These are phyloP conservation scores for Tylopilus subfusipes DNA, from an alignment of 768 basidiomycete genomes.

Conservation along the genomic window DNA sequence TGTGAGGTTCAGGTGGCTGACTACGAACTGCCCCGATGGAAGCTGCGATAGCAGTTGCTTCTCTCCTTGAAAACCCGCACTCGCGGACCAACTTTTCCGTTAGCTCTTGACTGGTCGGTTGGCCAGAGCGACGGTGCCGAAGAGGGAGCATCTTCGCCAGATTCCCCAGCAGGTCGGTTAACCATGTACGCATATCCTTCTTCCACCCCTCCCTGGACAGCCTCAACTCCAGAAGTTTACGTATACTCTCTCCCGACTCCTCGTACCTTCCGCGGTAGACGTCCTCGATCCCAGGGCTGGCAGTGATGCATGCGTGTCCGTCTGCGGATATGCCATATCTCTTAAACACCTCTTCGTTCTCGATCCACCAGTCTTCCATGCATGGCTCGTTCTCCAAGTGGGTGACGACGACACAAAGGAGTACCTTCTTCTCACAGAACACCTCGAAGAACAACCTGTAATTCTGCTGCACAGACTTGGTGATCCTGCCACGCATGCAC, in stretches of 20 bases:
- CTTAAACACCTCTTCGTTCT: slow-evolving; percentile 31
- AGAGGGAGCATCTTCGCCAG: slow-evolving; percentile 19
- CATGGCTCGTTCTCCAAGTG: too few relatives aligned
- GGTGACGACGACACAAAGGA: too few relatives aligned
- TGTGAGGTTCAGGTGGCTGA: too few relatives aligned
- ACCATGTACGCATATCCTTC: slow-evolving; percentile 17
- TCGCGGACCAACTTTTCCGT: slow-evolving; percentile 8
- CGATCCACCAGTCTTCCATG: too few relatives aligned
- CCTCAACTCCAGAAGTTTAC: slow-evolving; percentile 1
- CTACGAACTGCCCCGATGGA: slow-evolving; percentile 13
- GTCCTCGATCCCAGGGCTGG: slow-evolving; percentile 24
- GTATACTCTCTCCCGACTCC: slow-evolving; percentile 28
- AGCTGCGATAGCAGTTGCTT: slow-evolving; percentile 13
- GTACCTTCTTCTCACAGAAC: too few relatives aligned
- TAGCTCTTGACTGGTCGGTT: too few relatives aligned
- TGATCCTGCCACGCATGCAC: too few relatives aligned
- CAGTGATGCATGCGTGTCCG: slow-evolving; percentile 42
- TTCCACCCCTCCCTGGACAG: slow-evolving; percentile 10
- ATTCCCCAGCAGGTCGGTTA: slow-evolving; percentile 17
- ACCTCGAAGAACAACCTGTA: too few relatives aligned
- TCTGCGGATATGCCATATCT: slow-evolving; percentile 26
- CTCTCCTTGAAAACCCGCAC: too few relatives aligned
- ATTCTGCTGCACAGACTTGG: too few relatives aligned
- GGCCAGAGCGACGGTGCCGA: too few relatives aligned
- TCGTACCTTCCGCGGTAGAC: slow-evolving; percentile 27